A percentile compares a stretch with the other conserved stretches of the same genome.
Conservation (phyloP, 2,329 filamentous ascomycete genomes). For the Tolypocladium ophioglossoides region DNA sequence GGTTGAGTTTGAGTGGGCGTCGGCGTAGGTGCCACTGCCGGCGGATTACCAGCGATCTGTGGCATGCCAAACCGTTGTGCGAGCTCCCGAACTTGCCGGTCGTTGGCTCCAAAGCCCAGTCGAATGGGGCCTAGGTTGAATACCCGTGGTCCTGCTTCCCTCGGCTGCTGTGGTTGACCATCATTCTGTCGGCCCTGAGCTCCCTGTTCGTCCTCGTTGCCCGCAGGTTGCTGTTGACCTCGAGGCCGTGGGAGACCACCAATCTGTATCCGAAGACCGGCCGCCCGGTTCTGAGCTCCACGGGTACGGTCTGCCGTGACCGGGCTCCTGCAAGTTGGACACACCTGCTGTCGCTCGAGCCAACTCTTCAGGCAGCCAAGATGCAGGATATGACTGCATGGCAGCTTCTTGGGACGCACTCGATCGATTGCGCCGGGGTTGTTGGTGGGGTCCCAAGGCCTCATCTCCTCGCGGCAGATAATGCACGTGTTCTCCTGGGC, state of each 20-base stretch:
- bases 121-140: conserved; percentile 67
- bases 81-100: conserved; percentile 54
- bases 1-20: conserved; percentile 7
- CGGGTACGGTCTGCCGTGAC: conserved; percentile 37
- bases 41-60: conserved; percentile 14
- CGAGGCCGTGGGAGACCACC: conserved; percentile 11
- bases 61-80: conserved; percentile 50
- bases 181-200: conserved; percentile 6
- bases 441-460: conserved; percentile 53
- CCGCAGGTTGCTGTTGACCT: conserved; percentile 2
- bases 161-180: conserved; percentile 9
- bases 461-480: conserved; percentile 95
- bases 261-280: conserved; percentile 20
- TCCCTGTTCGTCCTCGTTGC: conserved; percentile 5
- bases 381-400: conserved; percentile 91
- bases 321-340: conserved; percentile 82
- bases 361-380: conserved; percentile 92
- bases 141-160: conserved; percentile 40
- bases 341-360: conserved; percentile 95
- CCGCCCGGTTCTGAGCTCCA: conserved; percentile 14
- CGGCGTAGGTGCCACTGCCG: conserved; percentile 9
- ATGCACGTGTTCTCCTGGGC: conserved; percentile 87
- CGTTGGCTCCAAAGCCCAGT: conserved; percentile 66
- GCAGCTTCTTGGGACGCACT: conserved; percentile 84
- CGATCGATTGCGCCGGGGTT: conserved; percentile 68